phyloP scores from a whole-genome alignment of 116 monocot species.

The Trichopus zeylanicus region DNA sequence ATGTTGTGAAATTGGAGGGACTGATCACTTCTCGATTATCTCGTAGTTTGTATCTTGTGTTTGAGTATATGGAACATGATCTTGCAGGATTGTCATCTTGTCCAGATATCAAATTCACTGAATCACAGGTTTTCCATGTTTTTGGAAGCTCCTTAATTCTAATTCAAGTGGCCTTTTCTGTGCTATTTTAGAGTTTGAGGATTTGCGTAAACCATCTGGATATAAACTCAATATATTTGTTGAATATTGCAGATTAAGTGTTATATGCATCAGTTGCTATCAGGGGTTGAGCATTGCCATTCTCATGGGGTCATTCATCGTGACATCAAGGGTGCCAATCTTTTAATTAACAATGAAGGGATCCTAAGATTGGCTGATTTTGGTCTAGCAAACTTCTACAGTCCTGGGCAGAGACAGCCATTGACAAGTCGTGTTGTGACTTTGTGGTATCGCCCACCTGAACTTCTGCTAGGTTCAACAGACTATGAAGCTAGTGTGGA shows the following conservation, averaged over 20 bases:
- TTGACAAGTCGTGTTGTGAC: constrained; percentile 96
- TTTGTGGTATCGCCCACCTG: constrained; percentile 97
- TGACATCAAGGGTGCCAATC: constrained; percentile 92
- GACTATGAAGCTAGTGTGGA: constrained; percentile 76
- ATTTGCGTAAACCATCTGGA: neutral
- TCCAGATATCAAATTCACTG: constrained; percentile 72
- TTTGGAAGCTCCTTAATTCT: neutral
- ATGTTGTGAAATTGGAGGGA: constrained; percentile 79
- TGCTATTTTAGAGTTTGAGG: neutral
- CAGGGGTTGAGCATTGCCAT: constrained; percentile 86
- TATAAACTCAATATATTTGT: too few species aligned
- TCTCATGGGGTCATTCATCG: constrained; percentile 79
- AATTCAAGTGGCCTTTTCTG: neutral
- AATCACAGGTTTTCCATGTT: constrained; percentile 62
- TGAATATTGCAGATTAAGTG: constrained; percentile 62
- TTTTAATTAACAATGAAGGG: constrained; percentile 80
- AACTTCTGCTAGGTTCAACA: constrained; percentile 87
- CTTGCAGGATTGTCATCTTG: constrained; percentile 64
- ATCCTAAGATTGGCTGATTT: constrained; percentile 86
- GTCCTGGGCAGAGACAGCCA: constrained; percentile 41
- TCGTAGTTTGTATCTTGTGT: constrained; percentile 83
- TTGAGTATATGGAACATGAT: constrained; percentile 99
- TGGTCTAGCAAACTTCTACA: constrained; percentile 68
- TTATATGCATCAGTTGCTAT: constrained; percentile 84
- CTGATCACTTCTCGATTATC: constrained; percentile 67